Evolutionary conservation across 116 monocot genomes (phyloP), one percentile per base, ranked within the genome.

Genomic region (Thalassia testudinum): DNA sequence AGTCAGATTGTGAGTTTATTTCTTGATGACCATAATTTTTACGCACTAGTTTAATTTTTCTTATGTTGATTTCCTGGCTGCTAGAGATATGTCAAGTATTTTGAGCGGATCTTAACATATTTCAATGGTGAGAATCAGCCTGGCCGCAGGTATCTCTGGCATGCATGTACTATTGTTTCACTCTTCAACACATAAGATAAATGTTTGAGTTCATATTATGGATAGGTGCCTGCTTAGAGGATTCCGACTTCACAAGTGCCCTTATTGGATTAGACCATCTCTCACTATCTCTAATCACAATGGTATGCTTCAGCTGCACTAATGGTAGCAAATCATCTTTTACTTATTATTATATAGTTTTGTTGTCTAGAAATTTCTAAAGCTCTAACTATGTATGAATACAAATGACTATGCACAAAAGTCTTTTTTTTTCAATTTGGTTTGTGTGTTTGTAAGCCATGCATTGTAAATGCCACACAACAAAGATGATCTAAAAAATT

Each of bases 71-170:
- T 42, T 19, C 45, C 15, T 45, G 4, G 45, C 15, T 67, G 75
- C 0, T 30, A 99, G 99, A 89, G 99, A 49, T 99, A 99, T 62
- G 99, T 99, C 40, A 99, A 90, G 57, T 99, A 99, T 76, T 99
- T 86, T 75, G 99, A 99, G 40, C 85, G 99, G 43, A 72, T 86
- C 47, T 72, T 99, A 62, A 86, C 99, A 50, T 86, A 99, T 62
- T 90, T 90, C 65, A 99, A 86, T 73, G 90, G 99, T n/a, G 99
- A 99, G 75, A 82, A 79, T 69, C 99, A 79, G 52, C 74, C 86
- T 27, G 70, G 70, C 17, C 89, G 99, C 43, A 74, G 90, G 99
- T 99, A 78, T 25, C 42, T 24, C 24, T 34, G n/a, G 17, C 22
- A 45, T 56, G 15, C 17, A 50, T 56, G 30, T 60, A 21, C 45